These are phyloP conservation scores for Rhododendron molle DNA, from an alignment of 148 eudicot genomes.

Conservation along the genomic window DNA sequence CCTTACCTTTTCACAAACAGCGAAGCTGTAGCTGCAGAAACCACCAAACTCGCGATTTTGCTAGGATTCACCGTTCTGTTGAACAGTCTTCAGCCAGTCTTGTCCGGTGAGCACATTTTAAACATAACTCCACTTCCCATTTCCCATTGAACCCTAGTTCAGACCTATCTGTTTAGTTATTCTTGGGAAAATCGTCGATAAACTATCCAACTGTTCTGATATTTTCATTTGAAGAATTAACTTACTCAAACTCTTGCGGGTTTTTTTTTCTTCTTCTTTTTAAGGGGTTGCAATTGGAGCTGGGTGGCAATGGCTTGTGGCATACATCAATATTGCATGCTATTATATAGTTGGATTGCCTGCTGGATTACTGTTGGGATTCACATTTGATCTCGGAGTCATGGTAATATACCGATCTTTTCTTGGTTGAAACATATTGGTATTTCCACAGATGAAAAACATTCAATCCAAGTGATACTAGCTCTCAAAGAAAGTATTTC, in stretches of 20 bases:
- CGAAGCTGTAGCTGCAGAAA: constrained; percentile 56
- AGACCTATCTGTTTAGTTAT: neutral
- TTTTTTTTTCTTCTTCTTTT: neutral
- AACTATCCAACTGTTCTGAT: neutral
- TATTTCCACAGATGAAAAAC: neutral
- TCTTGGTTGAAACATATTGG: neutral
- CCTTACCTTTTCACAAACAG: constrained; percentile 68
- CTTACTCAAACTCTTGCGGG: neutral
- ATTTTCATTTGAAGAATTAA: neutral
- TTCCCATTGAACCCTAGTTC: neutral
- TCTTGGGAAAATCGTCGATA: neutral
- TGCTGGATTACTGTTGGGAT: constrained; percentile 68
- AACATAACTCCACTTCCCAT: neutral
- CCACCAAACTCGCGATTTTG: constrained; percentile 47
- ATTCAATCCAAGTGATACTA: too few relatives aligned
- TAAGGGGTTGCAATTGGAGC: constrained; percentile 90
- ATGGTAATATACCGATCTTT: constrained; percentile 30
- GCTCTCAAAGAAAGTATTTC: too few relatives aligned
- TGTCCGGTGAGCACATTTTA: constrained; percentile 38
- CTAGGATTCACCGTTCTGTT: constrained; percentile 53
- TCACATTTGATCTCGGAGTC: constrained; percentile 46
- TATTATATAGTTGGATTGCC: constrained; percentile 76
- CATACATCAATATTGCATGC: constrained; percentile 72
- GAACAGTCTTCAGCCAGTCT: constrained; percentile 67
- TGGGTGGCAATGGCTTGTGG: constrained; percentile 80